Percentiles rank a stretch among this genome's conserved stretches.
Evolutionary conservation across 768 basidiomycete species (phyloP).

Genomic region (Podaxis sp.): DNA sequence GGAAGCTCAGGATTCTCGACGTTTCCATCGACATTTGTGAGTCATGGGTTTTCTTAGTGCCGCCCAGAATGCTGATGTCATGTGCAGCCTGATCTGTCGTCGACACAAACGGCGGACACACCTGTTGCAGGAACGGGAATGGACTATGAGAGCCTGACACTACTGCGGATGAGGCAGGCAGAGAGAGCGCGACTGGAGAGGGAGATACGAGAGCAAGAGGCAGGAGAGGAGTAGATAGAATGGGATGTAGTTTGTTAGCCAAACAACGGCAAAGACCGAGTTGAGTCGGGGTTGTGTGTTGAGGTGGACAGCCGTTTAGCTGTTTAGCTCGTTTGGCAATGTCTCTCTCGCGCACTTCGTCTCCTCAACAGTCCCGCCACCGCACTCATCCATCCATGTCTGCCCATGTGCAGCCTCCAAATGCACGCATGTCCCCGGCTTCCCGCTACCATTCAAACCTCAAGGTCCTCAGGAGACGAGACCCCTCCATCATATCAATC

Average conservation of each 20-base stretch:
- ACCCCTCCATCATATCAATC: constrained; percentile 74
- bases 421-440: constrained; percentile 56
- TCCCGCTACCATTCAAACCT: constrained; percentile 74
- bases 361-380: constrained; percentile 10
- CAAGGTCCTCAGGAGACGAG: constrained; percentile 73
- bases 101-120: constrained; percentile 13
- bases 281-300: not conserved
- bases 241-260: not conserved
- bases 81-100: constrained; percentile 13
- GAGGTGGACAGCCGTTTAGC: not conserved
- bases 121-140: constrained; percentile 34
- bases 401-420: constrained; percentile 18
- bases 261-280: constrained; percentile 2
- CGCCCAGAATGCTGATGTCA: constrained; percentile 10
- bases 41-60: constrained; percentile 18
- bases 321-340: not conserved
- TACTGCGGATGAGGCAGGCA: constrained; percentile 78
- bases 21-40: constrained; percentile 55
- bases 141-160: constrained; percentile 76
- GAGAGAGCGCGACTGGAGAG: constrained; percentile 73
- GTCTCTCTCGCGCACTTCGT: constrained; percentile 9
- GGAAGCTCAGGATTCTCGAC: constrained; percentile 48
- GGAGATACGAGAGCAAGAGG: constrained; percentile 72
- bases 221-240: constrained; percentile 26
- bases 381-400: constrained; percentile 28